These are phyloP conservation scores for Boletus tomentosulus DNA, from an alignment of 768 basidiomycete species.

Conservation along the genomic window DNA sequence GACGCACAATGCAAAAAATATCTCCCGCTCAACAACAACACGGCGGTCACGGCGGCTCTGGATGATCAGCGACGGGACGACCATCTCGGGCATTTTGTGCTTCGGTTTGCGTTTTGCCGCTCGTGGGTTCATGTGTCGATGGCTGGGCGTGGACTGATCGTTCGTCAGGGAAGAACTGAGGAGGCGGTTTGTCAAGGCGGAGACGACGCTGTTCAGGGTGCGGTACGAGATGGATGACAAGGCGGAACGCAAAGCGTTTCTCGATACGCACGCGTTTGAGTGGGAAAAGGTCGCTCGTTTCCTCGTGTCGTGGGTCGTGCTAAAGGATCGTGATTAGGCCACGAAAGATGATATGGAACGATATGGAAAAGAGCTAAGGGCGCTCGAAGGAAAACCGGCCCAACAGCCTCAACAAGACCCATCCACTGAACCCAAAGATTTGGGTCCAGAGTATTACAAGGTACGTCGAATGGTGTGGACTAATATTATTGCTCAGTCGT, in stretches of 20 bases:
- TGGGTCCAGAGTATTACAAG: conserved; percentile 57
- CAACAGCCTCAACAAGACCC: fast-evolving
- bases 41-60: conserved; percentile 42
- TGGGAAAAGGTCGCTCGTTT: conserved; percentile 51
- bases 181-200: conserved; percentile 84
- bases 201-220: conserved; percentile 76
- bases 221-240: conserved; percentile 66
- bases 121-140: conserved; percentile 57
- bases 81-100: conserved; percentile 88
- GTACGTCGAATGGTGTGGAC: conserved; percentile 33
- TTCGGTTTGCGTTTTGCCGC: conserved; percentile 92
- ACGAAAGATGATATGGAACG: conserved; percentile 49
- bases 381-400: conserved; percentile 20
- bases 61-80: conserved; percentile 75
- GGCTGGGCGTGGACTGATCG: not conserved
- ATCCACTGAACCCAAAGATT: not conserved
- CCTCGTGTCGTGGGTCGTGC: not conserved
- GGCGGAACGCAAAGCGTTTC: conserved; percentile 61
- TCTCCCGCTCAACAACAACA: conserved; percentile 61
- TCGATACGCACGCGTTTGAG: conserved; percentile 59
- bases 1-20: conserved; percentile 65
- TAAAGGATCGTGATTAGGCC: conserved; percentile 42
- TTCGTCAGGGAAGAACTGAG: conserved; percentile 78
- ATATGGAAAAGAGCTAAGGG: conserved; percentile 45
- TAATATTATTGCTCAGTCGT: not conserved